A percentile compares a stretch with the other conserved stretches of the same genome.
phyloP scores from a whole-genome alignment of 2,329 filamentous ascomycete species.

The Chaetomium olivaceum region DNA sequence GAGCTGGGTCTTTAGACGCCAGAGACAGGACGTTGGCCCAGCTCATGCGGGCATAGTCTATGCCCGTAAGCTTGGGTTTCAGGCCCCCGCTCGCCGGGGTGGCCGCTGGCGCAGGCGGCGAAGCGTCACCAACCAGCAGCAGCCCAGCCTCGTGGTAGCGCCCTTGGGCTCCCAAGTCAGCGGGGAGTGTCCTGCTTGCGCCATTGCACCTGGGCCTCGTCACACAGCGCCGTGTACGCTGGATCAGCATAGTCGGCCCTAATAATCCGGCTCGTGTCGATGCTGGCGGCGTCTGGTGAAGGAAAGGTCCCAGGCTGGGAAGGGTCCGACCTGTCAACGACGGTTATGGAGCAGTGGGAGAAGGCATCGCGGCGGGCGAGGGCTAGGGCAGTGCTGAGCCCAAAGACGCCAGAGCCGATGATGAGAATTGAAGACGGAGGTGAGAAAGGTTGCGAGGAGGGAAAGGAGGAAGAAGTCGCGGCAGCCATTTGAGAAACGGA shows the following conservation, averaged over 20 bases:
- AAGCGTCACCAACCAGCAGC: conserved; percentile 56
- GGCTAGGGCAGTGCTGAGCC: conserved; percentile 63
- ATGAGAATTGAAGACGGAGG: conserved; percentile 60
- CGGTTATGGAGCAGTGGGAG: conserved; percentile 54
- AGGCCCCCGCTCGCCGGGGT: conserved; percentile 10
- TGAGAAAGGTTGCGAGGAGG: conserved; percentile 28
- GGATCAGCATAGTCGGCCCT: conserved; percentile 78
- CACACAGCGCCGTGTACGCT: conserved; percentile 73
- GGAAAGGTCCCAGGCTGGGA: conserved; percentile 52
- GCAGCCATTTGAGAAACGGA: conserved; percentile 23
- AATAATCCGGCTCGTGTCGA: conserved; percentile 65
- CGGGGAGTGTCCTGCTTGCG: conserved; percentile 56
- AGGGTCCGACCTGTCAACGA: conserved; percentile 56
- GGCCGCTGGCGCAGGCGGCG: conserved; percentile 21
- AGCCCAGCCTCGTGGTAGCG: conserved; percentile 73
- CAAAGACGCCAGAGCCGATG: conserved; percentile 67
- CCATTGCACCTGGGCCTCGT: conserved; percentile 69
- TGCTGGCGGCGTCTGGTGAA: conserved; percentile 58
- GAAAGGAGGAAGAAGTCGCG: conserved; percentile 19
- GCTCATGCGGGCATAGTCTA: conserved; percentile 61
- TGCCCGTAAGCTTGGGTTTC: conserved; percentile 47
- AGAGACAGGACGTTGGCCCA: conserved; percentile 61
- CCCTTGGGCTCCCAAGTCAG: conserved; percentile 60
- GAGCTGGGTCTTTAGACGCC: conserved; percentile 44
- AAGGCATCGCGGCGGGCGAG: conserved; percentile 64